Base-by-base conservation (phyloP, 768 basidiomycete species). In the Rickenella mellea region DNA sequence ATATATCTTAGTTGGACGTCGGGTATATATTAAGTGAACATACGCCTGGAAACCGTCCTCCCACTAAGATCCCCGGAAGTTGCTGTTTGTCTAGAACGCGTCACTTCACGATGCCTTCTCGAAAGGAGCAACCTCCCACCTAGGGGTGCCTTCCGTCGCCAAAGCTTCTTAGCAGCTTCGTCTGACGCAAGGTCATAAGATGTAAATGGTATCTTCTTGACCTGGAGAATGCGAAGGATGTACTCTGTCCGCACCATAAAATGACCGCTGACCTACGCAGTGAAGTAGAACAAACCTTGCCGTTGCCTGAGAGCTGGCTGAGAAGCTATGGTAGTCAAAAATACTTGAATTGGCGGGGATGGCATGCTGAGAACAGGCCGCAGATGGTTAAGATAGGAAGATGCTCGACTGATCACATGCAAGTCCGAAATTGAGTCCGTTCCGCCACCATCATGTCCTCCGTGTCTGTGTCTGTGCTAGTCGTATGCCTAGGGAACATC, bases 161-260 rank as follows among this genome's bases (percentile, higher is more conserved):
- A 91, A 19, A 88, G 59, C 43, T 62, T 61, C 57, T 89, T 90
- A 12, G 88, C 86, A 15, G 78, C 73, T 53, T 83, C 81, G 55
- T 91, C 86, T 4, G 83, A 86, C 22, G 88, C 88, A 28, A 91
- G 71, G 60, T 91, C 88, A 54, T 87, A 91, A 8, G 83, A 81
- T 1, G 67, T 78, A 62, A 81, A 91, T 6, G 76, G 70, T 39
- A 90, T 83, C 66, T 84, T 89, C 74, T 87, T 86, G 57, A 81
- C 78, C 60, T 91, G 88, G 40, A 91, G 67, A 41, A 82, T 83
- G 39, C 88, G 78, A 42, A 91, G 58, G 31, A 91, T 64, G 55
- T 87, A 89, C 55, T 91, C 88, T 89, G 58, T 27, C 24, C 8
- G 25, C 26, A 17, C 24, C 24, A 26, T n/a, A 20, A 31, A 31